Percentiles rank a stretch among this genome's conserved stretches.
These are phyloP conservation scores for Boechera divaricarpa DNA, from an alignment of 345 rosid genomes.

Conservation along the genomic window DNA sequence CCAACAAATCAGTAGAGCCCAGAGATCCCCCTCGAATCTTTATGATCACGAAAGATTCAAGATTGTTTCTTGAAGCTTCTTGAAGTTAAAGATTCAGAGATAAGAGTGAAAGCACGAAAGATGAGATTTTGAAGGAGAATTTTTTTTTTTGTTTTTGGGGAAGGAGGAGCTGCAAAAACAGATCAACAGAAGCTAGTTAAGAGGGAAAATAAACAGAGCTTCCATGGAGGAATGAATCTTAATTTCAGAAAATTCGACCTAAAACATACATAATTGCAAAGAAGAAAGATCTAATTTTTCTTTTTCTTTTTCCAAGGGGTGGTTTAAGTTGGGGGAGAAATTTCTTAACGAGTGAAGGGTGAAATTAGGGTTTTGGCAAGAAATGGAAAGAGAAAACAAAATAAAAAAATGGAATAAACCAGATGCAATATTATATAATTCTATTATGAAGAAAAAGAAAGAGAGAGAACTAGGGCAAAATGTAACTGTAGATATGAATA, in stretches of 20 bases:
- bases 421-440: slow-evolving; percentile 59
- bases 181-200: slow-evolving; percentile 30
- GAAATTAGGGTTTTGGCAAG: slow-evolving; percentile 48
- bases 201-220: slow-evolving; percentile 20
- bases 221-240: slow-evolving; percentile 22
- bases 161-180: slow-evolving; percentile 2
- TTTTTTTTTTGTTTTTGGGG: not conserved
- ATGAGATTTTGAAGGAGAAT: slow-evolving; percentile 1
- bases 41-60: slow-evolving; percentile 39
- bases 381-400: slow-evolving; percentile 24
- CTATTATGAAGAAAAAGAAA: slow-evolving; percentile 47
- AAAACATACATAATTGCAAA: slow-evolving; percentile 43
- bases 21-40: slow-evolving; percentile 41
- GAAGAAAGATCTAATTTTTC: slow-evolving; percentile 36
- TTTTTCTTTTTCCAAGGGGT: slow-evolving; percentile 13
- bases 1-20: slow-evolving; percentile 44
- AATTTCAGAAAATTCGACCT: slow-evolving; percentile 21
- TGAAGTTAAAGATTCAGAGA: slow-evolving; percentile 34
- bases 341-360: slow-evolving; percentile 35
- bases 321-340: slow-evolving; percentile 49
- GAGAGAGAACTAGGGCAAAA: slow-evolving; percentile 20
- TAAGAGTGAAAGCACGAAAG: slow-evolving; percentile 6
- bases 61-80: slow-evolving; percentile 21
- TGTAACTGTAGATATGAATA: slow-evolving; percentile 28
- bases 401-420: slow-evolving; percentile 9